Conservation (phyloP, 2,329 filamentous ascomycete genomes). For the Aquanectria penicillioides region DNA sequence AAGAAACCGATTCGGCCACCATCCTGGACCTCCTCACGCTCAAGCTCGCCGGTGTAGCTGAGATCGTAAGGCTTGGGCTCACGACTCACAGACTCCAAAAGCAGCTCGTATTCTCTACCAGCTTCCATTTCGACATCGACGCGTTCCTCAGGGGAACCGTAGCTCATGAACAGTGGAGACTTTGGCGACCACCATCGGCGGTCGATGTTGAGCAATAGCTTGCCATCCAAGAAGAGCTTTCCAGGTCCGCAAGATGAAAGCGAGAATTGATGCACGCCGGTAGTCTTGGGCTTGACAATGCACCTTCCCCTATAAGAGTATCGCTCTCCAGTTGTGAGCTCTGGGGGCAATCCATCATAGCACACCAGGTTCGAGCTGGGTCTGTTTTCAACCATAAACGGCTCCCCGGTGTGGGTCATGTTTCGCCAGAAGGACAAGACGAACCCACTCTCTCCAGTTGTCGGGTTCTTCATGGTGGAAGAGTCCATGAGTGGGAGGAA, state of each 20-base stretch:
- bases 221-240: constrained; percentile 22
- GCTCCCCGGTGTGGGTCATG: constrained; percentile 18
- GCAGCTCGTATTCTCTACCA: constrained; percentile 14
- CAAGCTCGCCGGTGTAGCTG: constrained; percentile 21
- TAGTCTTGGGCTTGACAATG: constrained; percentile 23
- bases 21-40: constrained; percentile 29
- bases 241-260: constrained; percentile 23
- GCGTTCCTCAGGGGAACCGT: constrained; percentile 24
- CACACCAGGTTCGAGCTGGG: constrained; percentile 30
- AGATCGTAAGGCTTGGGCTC: constrained; percentile 28
- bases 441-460: constrained; percentile 20
- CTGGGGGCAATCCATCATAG: constrained; percentile 26
- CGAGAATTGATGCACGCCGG: constrained; percentile 21
- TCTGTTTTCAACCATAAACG: constrained; percentile 26
- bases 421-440: constrained; percentile 20
- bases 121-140: constrained; percentile 26
- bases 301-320: constrained; percentile 24
- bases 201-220: constrained; percentile 24
- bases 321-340: constrained; percentile 28
- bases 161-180: constrained; percentile 29
- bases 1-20: constrained; percentile 27
- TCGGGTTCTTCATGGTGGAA: constrained; percentile 22
- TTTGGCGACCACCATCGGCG: constrained; percentile 32
- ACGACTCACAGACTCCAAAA: constrained; percentile 24
- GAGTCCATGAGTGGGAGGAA: constrained; percentile 20